Base-by-base conservation (phyloP, 805 yeast genomes). In the Schwanniomyces vanrijiae region DNA sequence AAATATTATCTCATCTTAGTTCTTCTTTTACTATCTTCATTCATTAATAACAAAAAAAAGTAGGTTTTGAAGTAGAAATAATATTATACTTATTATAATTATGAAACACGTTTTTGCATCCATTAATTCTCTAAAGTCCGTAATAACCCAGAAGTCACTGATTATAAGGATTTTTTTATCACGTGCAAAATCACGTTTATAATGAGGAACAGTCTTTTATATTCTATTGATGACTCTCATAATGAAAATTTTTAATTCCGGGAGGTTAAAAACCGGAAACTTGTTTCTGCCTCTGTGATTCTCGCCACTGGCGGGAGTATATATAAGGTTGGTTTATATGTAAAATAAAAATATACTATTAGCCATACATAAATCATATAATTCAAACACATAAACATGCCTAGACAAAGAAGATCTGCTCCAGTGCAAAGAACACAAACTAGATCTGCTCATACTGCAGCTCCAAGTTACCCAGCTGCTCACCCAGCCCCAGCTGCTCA, bases 361-460 rank as follows among this genome's bases (percentile, higher is more conserved):
- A 26, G 35, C 20, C 20, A 31, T 31, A 31, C 35, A 31, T 3
- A 31, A n/a, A 4, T 14, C 16, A 11, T 37, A 9, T 37, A 20
- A 37, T 20, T 19, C 39, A 13, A 37, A 21, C 20, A 37, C 25
- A 38, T 38, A n/a, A 56, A 22, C 40, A 73, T 73, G 77, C 63
- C 84, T 54, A 80, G 80, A 62, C 83, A 79, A 64, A 77, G 80
- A 64, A 74, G 80, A 62, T 69, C 79, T 46, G 71, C 78, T 40
- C 77, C 77, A 52, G 68, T 72, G 59, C 59, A 69, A 22, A 67
- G 73, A 60, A 59, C 69, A 19, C 88, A 80, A 64, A 62, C 81
- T 37, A 84, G 95, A 74, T 76, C 83, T 22, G 90, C 91, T 28
- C 84, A 85, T 54, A 84, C 96, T 37, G 83, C 90, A 59, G 81